These are phyloP conservation scores for Suhomyces vadensis DNA, from an alignment of 805 yeast genomes.

Conservation along the genomic window DNA sequence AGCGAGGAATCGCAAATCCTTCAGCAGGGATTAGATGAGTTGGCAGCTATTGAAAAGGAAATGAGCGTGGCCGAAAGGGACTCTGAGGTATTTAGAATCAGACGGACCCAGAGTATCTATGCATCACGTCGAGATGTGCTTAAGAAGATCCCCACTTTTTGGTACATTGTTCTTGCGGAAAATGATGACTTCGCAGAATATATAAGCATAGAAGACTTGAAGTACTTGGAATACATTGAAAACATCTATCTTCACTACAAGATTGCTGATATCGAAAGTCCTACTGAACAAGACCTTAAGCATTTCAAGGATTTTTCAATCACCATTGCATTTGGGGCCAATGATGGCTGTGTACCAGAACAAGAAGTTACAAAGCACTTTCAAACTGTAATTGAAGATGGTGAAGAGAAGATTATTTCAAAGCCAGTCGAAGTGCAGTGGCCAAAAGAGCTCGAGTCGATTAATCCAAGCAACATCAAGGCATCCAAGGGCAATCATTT, in stretches of 20 bases:
- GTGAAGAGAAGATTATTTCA: conserved; percentile 57
- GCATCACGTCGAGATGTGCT: conserved; percentile 55
- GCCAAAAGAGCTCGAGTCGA: conserved; percentile 62
- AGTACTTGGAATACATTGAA: conserved; percentile 64
- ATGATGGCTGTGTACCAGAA: conserved; percentile 47
- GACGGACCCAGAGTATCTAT: conserved; percentile 58
- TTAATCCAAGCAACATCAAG: conserved; percentile 55
- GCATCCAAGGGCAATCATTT: conserved; percentile 38
- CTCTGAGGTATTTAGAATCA: conserved; percentile 55
- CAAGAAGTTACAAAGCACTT: conserved; percentile 66
- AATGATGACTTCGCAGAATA: conserved; percentile 84
- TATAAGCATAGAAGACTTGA: conserved; percentile 72
- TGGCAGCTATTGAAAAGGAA: conserved; percentile 60
- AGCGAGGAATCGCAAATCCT: conserved; percentile 12
- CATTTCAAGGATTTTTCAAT: conserved; percentile 59
- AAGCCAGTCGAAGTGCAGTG: conserved; percentile 58
- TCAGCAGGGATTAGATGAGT: conserved; percentile 35
- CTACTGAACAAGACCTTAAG: conserved; percentile 25
- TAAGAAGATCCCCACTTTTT: conserved; percentile 65
- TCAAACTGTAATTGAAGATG: conserved; percentile 47
- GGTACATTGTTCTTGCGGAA: conserved; percentile 85
- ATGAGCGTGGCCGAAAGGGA: conserved; percentile 61
- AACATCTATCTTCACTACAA: conserved; percentile 64
- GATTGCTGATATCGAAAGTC: conserved; percentile 28
- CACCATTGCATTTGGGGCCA: conserved; percentile 52